These are phyloP conservation scores for Euphorbia celastroides DNA, from an alignment of 441 rosid genomes.

Conservation along the genomic window DNA sequence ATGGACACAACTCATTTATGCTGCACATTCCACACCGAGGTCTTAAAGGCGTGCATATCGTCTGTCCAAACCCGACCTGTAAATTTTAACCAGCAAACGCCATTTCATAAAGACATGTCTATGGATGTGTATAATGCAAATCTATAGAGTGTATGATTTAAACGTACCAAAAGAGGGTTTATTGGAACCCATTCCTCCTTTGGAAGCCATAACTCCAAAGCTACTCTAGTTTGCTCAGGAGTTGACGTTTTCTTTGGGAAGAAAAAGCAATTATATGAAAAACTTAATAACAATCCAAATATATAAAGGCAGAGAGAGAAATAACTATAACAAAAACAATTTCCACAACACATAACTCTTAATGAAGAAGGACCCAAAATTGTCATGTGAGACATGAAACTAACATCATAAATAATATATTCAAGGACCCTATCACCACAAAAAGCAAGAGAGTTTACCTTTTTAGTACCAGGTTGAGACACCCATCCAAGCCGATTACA, in stretches of 20 bases:
- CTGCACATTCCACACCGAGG: conserved; percentile 70
- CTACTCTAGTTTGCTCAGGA: conserved; percentile 88
- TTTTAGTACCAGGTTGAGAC: conserved; percentile 52
- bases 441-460: conserved; percentile 30
- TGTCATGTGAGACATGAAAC: too few relatives aligned
- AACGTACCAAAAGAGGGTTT: conserved; percentile 77
- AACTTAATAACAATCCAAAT: background rate
- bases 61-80: conserved; percentile 97
- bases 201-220: conserved; percentile 90
- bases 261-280: background rate
- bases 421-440: conserved; percentile 5
- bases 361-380: background rate
- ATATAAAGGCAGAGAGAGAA: background rate
- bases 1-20: conserved; percentile 62
- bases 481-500: conserved; percentile 98
- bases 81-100: background rate
- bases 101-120: background rate
- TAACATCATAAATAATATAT: too few relatives aligned
- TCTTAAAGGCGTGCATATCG: conserved; percentile 76
- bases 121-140: background rate
- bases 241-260: conserved; percentile 55
- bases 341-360: background rate
- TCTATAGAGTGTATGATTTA: background rate
- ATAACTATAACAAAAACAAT: too few relatives aligned
- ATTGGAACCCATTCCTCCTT: conserved; percentile 91